phyloP scores from a whole-genome alignment of 208 protist genomes.

The Vickermania ingenoplastis region DNA sequence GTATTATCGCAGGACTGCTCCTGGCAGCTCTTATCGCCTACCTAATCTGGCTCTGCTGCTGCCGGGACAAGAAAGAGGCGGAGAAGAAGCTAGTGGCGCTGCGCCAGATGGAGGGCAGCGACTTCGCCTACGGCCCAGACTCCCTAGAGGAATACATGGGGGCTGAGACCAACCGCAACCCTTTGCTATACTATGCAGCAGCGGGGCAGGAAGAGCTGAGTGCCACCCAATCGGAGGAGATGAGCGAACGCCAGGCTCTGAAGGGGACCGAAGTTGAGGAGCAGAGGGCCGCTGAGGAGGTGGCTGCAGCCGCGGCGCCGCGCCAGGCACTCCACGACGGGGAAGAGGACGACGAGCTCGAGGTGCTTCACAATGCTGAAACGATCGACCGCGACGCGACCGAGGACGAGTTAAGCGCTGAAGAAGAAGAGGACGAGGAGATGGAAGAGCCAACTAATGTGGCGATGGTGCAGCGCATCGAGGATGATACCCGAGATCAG shows the following conservation, averaged over 20 bases:
- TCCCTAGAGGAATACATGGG: conserved; percentile 6
- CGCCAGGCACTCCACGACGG: neutral
- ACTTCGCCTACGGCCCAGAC: conserved; percentile 9
- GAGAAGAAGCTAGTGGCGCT: conserved; percentile 14
- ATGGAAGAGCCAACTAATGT: conserved; percentile 1
- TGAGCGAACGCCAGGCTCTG: conserved; percentile 2
- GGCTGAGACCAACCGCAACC: conserved; percentile 10
- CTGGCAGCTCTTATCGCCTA: conserved; percentile 25
- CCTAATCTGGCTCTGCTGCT: conserved; percentile 33
- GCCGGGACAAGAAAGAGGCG: conserved; percentile 7
- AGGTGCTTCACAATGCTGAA: neutral
- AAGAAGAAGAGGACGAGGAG: neutral
- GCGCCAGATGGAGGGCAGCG: conserved; percentile 18
- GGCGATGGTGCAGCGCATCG: conserved; percentile 19
- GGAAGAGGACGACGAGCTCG: neutral
- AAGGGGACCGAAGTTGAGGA: neutral
- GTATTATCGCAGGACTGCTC: conserved; percentile 18
- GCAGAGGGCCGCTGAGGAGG: neutral
- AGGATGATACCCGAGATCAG: conserved; percentile 52
- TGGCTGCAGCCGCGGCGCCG: neutral
- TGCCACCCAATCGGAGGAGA: conserved; percentile 3
- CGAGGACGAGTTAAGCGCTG: neutral
- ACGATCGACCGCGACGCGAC: neutral
- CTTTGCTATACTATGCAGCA: conserved; percentile 24
- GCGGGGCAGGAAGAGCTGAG: neutral